Percentiles rank a stretch among this genome's conserved stretches.
Evolutionary conservation across 2,329 filamentous ascomycete species (phyloP).

Genomic region (Trichophyton simii): DNA sequence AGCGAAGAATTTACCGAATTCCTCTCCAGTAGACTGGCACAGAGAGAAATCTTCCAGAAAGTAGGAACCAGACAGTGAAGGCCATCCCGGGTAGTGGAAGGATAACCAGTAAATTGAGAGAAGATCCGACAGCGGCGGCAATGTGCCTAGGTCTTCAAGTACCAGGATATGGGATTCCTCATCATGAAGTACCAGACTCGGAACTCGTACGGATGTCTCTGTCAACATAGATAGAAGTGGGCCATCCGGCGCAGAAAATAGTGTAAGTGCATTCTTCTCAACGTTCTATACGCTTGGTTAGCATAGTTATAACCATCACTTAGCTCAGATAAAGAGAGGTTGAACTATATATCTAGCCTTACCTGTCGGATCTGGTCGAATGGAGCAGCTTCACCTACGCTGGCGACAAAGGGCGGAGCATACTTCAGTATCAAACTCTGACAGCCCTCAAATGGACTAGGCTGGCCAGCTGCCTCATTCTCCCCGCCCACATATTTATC

Average conservation of each 20-base stretch:
- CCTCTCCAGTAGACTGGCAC: not conserved
- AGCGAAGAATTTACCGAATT: not conserved
- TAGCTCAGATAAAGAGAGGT: not conserved
- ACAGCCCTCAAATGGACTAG: not conserved
- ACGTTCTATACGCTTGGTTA: conserved; percentile 2
- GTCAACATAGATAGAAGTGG: not conserved
- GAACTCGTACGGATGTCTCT: not conserved
- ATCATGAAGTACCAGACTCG: conserved; percentile 4
- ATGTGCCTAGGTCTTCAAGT: conserved; percentile 5
- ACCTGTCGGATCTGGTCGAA: conserved; percentile 9
- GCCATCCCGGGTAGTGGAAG: not conserved
- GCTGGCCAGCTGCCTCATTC: not conserved
- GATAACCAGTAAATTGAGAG: conserved; percentile 1
- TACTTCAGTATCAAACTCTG: conserved; percentile 10
- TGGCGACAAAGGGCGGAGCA: conserved; percentile 6
- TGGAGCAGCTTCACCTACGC: conserved; percentile 2
- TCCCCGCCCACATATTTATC: not conserved
- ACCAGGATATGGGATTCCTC: conserved; percentile 6
- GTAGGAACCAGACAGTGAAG: not conserved
- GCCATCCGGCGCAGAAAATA: conserved; percentile 3
- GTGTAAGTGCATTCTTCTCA: conserved; percentile 5
- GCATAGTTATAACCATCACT: not conserved
- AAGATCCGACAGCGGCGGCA: conserved; percentile 5
- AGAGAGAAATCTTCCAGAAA: not conserved
- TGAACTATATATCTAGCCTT: not conserved